phyloP scores from a whole-genome alignment of 495 filamentous ascomycete species.

The Hypomontagnella monticulosa region DNA sequence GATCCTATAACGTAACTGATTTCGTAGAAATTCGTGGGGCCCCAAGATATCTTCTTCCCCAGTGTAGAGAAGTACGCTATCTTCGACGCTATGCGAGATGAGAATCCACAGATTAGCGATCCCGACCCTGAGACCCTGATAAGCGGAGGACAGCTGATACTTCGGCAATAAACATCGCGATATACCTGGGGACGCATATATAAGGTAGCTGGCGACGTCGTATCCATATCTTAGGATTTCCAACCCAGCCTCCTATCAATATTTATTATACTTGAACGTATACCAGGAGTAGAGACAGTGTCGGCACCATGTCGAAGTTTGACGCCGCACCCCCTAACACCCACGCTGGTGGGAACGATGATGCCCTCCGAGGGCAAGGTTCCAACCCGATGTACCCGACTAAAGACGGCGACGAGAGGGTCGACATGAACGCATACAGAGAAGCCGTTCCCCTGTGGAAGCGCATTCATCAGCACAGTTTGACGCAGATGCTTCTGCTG shows the following conservation, averaged over 20 bases:
- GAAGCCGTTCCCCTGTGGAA: slow-evolving; percentile 33
- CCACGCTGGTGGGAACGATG: slow-evolving; percentile 31
- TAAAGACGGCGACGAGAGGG: slow-evolving; percentile 25
- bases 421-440: slow-evolving; percentile 34
- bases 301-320: slow-evolving; percentile 34
- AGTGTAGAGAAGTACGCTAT: slow-evolving; percentile 23
- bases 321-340: slow-evolving; percentile 38
- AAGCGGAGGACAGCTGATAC: slow-evolving; percentile 12
- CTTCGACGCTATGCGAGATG: slow-evolving; percentile 4
- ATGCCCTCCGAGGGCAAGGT: slow-evolving; percentile 29
- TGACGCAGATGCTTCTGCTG: slow-evolving; percentile 38
- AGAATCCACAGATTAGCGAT: slow-evolving; percentile 32
- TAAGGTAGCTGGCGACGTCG: slow-evolving; percentile 18
- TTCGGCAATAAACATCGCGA: slow-evolving; percentile 24
- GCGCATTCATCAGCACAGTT: slow-evolving; percentile 32
- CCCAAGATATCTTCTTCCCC: slow-evolving; percentile 32
- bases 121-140: slow-evolving; percentile 21
- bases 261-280: not conserved
- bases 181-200: slow-evolving; percentile 21
- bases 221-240: not conserved
- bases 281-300: slow-evolving; percentile 1
- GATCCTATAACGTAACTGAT: slow-evolving; percentile 24
- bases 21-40: slow-evolving; percentile 10
- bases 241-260: not conserved
- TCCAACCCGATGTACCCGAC: slow-evolving; percentile 35